Base-by-base conservation (phyloP, 163 green algal species). In the Scenedesmus sp. region DNA sequence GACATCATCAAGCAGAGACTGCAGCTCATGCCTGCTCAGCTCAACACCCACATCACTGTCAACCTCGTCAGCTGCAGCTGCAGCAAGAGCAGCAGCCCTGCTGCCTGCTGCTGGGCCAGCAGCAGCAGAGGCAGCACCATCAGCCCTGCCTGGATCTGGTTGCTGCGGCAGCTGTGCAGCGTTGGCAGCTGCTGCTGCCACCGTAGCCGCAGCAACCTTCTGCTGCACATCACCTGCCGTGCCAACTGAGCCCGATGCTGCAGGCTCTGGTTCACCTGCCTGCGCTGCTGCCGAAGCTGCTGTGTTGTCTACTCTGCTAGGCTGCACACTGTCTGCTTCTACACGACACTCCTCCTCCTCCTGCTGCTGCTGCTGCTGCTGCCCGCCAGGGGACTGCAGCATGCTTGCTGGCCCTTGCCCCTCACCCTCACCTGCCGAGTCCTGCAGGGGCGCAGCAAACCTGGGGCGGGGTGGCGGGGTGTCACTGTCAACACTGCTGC, bases 401-500 rank as follows among this genome's bases (percentile, higher is more conserved):
- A 52, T 79, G 70, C 16, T 13, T 1, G 23, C 70, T 79, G 23
- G 70, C 70, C 70, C 70, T 23, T 79, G 70, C 6, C 70, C 70
- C 70, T 79, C 70, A 2, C 5, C 70, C 77, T 84, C 77, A 84
- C 77, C 34, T n/a, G 8, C 34, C 34, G n/a, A 34, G 1, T 20
- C 60, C 1, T 64, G 13, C 4, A 18, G 8, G 55, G 67, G 6
- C 59, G 67, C 8, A 57, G 57, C 57, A n/a, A 83, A n/a, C 52
- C 12, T 66, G 16, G 60, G 62, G 6, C 84, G 62, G 13, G 26
- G 84, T 62, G 84, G 84, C 12, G 34, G 57, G 3, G 64, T 62
- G 34, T 88, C 60, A 52, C 84, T 88, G 13, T 62, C 84, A 6
- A 88, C 34, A 23, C 87, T 91, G 73, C 87, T 91, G 87, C 87